A percentile compares a stretch with the other conserved stretches of the same genome.
These are phyloP conservation scores for Pleurotus citrinopileatus DNA, from an alignment of 768 basidiomycete species.

Conservation along the genomic window DNA sequence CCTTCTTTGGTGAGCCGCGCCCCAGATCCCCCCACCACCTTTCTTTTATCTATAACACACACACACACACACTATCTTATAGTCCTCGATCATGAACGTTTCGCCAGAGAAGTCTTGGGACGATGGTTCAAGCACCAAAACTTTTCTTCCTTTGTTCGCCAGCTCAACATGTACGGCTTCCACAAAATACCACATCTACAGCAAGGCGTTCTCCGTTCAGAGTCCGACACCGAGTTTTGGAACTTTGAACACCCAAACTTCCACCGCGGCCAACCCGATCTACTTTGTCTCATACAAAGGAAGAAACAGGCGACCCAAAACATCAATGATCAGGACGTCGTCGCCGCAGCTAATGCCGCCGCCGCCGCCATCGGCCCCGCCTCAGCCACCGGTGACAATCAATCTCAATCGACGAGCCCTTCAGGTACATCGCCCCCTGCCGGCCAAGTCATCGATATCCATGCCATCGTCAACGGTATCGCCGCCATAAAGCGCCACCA, in stretches of 20 bases:
- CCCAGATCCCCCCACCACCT: slow-evolving; percentile 1
- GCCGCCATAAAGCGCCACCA: slow-evolving; percentile 90
- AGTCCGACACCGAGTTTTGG: slow-evolving; percentile 80
- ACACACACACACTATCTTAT: too few relatives aligned
- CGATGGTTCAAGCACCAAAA: slow-evolving; percentile 98
- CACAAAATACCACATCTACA: slow-evolving; percentile 95
- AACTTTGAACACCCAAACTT: slow-evolving; percentile 94
- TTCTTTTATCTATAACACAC: slow-evolving; percentile 4
- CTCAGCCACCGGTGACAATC: slow-evolving; percentile 17
- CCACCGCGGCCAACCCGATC: slow-evolving; percentile 82
- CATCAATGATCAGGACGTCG: not conserved
- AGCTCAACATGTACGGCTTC: slow-evolving; percentile 96
- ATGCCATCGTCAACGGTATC: slow-evolving; percentile 78
- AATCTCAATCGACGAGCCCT: slow-evolving; percentile 13
- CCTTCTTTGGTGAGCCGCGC: slow-evolving; percentile 72
- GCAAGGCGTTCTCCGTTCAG: slow-evolving; percentile 86
- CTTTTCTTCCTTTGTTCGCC: slow-evolving; percentile 88
- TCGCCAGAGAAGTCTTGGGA: slow-evolving; percentile 86
- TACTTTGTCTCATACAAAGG: slow-evolving; percentile 83
- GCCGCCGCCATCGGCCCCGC: slow-evolving; percentile 29
- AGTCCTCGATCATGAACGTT: slow-evolving; percentile 92
- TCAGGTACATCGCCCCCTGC: slow-evolving; percentile 25
- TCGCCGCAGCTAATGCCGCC: slow-evolving; percentile 26
- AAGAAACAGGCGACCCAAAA: slow-evolving; percentile 61
- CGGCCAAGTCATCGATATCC: slow-evolving; percentile 69